A percentile compares a stretch with the other conserved stretches of the same genome.
These are phyloP conservation scores for Aspergillus pseudoviridinutans DNA, from an alignment of 2,329 filamentous ascomycete genomes.

Conservation along the genomic window DNA sequence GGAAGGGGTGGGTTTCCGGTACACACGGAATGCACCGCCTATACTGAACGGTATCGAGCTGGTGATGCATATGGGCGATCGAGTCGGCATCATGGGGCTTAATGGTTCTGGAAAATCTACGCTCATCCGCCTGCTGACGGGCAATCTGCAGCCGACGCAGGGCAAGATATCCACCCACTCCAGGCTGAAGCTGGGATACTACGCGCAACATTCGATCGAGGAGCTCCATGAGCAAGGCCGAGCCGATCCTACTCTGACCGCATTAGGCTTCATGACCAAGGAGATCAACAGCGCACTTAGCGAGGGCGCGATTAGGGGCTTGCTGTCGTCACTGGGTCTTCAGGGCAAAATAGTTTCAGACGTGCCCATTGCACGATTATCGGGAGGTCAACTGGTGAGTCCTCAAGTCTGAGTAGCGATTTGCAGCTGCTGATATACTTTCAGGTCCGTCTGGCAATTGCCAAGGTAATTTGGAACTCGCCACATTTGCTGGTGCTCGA, in stretches of 20 bases:
- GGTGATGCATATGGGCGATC: conserved; percentile 67
- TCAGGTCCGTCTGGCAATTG: conserved; percentile 59
- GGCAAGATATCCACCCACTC: conserved; percentile 65
- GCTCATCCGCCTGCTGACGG: conserved; percentile 67
- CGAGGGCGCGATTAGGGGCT: conserved; percentile 64
- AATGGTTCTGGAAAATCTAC: conserved; percentile 84
- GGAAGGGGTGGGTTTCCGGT: conserved; percentile 65
- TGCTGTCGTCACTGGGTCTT: conserved; percentile 67
- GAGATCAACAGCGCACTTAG: conserved; percentile 51
- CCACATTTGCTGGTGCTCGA: conserved; percentile 74
- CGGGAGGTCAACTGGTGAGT: conserved; percentile 71
- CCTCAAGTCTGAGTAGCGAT: conserved; percentile 16
- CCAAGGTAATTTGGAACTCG: conserved; percentile 62
- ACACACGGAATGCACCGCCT: conserved; percentile 44
- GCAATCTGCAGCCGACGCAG: conserved; percentile 53
- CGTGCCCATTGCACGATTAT: conserved; percentile 67
- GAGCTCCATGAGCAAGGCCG: conserved; percentile 56
- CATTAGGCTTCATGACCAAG: conserved; percentile 59
- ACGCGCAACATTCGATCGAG: conserved; percentile 76
- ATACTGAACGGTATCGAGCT: conserved; percentile 63
- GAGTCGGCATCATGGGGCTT: conserved; percentile 70
- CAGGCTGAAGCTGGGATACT: conserved; percentile 67
- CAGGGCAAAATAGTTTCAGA: conserved; percentile 68
- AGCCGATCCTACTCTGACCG: conserved; percentile 55
- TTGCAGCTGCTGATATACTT: neutral